phyloP scores from a whole-genome alignment of 192 early-diverging fungal species.

The Backusella luteola region DNA sequence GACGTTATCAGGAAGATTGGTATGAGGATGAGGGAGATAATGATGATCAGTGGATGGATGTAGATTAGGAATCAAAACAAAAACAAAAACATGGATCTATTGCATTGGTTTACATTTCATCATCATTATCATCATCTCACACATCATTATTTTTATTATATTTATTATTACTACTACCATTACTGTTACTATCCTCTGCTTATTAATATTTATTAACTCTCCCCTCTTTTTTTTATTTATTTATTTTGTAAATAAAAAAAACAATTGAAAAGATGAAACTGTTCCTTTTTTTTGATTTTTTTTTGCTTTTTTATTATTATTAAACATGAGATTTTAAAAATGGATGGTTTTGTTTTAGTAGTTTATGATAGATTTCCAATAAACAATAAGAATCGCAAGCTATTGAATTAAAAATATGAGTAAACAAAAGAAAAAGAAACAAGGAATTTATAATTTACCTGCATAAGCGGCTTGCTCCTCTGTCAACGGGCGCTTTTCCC shows the following conservation, averaged over 20 bases:
- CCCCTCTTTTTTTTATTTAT: not conserved
- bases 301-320: not conserved
- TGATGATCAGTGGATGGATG: constrained; percentile 20
- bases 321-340: constrained; percentile 14
- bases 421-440: not conserved
- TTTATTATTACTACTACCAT: not conserved
- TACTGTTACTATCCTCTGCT: not conserved
- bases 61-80: not conserved
- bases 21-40: constrained; percentile 41
- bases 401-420: not conserved
- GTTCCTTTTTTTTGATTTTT: not conserved
- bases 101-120: too few relatives aligned
- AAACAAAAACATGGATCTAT: not conserved
- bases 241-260: not conserved
- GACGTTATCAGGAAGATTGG: constrained; percentile 32
- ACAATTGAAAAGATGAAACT: not conserved
- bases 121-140: too few relatives aligned
- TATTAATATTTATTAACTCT: not conserved
- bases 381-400: constrained; percentile 37
- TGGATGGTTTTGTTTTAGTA: constrained; percentile 26
- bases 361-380: constrained; percentile 26
- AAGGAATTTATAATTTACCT: constrained; percentile 13
- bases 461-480: constrained; percentile 31
- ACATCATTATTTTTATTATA: not conserved
- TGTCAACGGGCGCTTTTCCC: constrained; percentile 35